Conservation (phyloP, 768 basidiomycete genomes). For the Imleria badia region DNA sequence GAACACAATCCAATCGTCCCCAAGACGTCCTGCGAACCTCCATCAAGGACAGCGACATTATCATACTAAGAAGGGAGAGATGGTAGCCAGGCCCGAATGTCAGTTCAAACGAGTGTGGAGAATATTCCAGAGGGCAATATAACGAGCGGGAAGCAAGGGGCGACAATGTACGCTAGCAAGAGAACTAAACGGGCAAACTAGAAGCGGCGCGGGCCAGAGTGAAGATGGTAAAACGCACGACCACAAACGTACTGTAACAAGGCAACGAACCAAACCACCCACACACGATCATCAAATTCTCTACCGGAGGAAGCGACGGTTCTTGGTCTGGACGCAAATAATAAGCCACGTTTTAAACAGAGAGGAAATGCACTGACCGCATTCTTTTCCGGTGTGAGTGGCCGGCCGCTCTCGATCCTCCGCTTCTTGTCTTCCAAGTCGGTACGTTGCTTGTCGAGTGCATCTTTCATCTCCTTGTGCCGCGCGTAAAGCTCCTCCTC, state of each 20-base stretch:
- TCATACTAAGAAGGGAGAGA: slow-evolving; percentile 50
- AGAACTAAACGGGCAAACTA: slow-evolving; percentile 37
- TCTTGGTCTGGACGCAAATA: slow-evolving; percentile 30
- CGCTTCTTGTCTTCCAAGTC: slow-evolving; percentile 99
- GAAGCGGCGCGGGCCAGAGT: slow-evolving; percentile 35
- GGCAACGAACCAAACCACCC: slow-evolving; percentile 23
- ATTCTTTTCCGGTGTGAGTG: slow-evolving; percentile 92
- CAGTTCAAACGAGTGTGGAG: slow-evolving; percentile 58
- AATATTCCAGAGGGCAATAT: slow-evolving; percentile 42
- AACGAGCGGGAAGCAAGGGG: slow-evolving; percentile 33
- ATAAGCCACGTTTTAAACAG: slow-evolving; percentile 8
- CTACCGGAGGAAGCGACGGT: slow-evolving; percentile 38
- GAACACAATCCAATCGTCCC: slow-evolving; percentile 26
- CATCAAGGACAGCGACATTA: slow-evolving; percentile 41
- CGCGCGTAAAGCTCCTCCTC: slow-evolving; percentile 99
- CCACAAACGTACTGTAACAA: slow-evolving; percentile 32
- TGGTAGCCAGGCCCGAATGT: slow-evolving; percentile 50
- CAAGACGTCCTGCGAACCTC: slow-evolving; percentile 24
- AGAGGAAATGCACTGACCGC: slow-evolving; percentile 51
- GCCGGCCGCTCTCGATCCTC: slow-evolving; percentile 90
- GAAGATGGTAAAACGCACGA: slow-evolving; percentile 25
- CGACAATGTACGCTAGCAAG: slow-evolving; percentile 45
- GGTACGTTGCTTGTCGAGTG: slow-evolving; percentile 90
- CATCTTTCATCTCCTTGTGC: slow-evolving; percentile 99
- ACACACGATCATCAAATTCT: slow-evolving; percentile 7